These are phyloP conservation scores for Psilocybe subaeruginosa DNA, from an alignment of 768 basidiomycete species.

Conservation along the genomic window DNA sequence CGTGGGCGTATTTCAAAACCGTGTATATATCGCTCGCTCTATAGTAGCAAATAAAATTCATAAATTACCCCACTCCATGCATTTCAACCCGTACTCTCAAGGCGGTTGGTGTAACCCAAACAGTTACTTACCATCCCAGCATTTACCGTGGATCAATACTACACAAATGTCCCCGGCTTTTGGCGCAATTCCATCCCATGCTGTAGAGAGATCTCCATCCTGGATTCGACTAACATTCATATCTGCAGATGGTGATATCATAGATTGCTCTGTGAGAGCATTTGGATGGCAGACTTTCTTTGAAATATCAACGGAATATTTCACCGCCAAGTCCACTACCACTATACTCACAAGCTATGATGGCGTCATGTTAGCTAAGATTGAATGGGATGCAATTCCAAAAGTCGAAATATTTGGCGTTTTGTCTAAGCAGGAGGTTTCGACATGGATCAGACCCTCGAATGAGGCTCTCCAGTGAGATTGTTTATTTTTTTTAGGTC, in stretches of 20 bases:
- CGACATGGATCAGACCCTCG: background rate
- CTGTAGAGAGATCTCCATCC: constrained; percentile 21
- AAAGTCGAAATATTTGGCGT: background rate
- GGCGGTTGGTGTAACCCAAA: constrained; percentile 22
- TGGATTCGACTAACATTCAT: constrained; percentile 22
- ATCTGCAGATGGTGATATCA: constrained; percentile 19
- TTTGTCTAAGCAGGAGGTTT: background rate
- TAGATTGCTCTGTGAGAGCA: constrained; percentile 22
- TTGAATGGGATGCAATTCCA: constrained; percentile 18
- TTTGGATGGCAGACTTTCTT: constrained; percentile 18
- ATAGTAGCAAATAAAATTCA: background rate
- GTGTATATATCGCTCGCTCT: background rate
- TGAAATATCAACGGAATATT: constrained; percentile 19
- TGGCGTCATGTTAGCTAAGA: constrained; percentile 14
- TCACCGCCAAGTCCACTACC: constrained; percentile 1
- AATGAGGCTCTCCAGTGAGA: constrained; percentile 1
- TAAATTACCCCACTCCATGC: background rate
- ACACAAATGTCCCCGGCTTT: constrained; percentile 19
- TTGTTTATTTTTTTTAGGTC: background rate
- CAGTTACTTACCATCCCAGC: background rate
- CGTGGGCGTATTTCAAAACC: no score
- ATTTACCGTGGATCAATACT: constrained; percentile 2
- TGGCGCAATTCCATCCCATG: constrained; percentile 21
- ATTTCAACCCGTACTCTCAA: constrained; percentile 24
- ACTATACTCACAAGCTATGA: constrained; percentile 19